These are phyloP conservation scores for Beauveria scarabaeidicola DNA, from an alignment of 2,329 filamentous ascomycete genomes.

Conservation along the genomic window DNA sequence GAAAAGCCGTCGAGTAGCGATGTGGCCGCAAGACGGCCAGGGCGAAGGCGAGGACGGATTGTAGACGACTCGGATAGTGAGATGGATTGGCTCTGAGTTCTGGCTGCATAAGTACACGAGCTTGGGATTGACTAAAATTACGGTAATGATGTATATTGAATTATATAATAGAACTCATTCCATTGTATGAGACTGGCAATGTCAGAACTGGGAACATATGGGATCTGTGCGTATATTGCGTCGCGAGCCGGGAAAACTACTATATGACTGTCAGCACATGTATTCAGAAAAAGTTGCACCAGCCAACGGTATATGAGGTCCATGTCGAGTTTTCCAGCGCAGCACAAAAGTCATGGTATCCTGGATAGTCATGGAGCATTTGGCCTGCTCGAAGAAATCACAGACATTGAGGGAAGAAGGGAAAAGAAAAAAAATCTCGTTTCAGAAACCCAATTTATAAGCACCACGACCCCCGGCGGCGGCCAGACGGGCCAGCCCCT, in stretches of 20 bases:
- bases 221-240: too few species aligned
- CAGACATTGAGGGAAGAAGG: background rate
- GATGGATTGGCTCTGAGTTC: slow-evolving; percentile 5
- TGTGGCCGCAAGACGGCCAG: background rate
- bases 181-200: too few species aligned
- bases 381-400: background rate
- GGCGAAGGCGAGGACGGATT: slow-evolving; percentile 11
- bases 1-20: background rate
- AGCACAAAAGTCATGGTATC: background rate
- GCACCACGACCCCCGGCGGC: slow-evolving; percentile 32
- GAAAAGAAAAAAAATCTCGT: slow-evolving; percentile 18
- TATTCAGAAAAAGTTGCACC: background rate
- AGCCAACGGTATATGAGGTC: background rate
- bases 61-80: slow-evolving; percentile 16
- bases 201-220: background rate
- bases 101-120: background rate
- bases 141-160: slow-evolving; percentile 7
- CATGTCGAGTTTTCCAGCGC: background rate
- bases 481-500: slow-evolving; percentile 21
- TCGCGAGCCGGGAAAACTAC: background rate
- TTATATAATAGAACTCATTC: background rate
- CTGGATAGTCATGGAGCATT: background rate
- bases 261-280: background rate
- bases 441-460: slow-evolving; percentile 40
- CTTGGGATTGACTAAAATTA: background rate